Evolutionary conservation across 139 green algal genomes (phyloP).

Genomic region (Tetratostichococcus sp.): DNA sequence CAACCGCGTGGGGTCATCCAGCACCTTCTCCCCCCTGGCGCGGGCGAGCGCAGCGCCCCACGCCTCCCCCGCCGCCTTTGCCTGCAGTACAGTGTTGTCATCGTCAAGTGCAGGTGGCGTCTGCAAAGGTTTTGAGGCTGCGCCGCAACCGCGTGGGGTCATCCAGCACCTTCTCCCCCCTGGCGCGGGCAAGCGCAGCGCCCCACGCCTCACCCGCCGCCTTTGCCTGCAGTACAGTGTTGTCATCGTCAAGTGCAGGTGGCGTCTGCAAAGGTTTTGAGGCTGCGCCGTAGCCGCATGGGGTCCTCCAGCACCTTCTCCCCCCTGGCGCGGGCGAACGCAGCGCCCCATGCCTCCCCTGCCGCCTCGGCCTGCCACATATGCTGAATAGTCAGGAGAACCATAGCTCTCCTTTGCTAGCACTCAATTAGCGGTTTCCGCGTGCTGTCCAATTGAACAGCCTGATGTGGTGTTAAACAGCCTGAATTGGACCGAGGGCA

Average conservation of each 20-base stretch:
- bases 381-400: too few species aligned
- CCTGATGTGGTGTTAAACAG: too few species aligned
- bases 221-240: constrained; percentile 16
- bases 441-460: too few species aligned
- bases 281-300: constrained; percentile 55
- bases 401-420: too few species aligned
- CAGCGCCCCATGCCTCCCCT: constrained; percentile 60
- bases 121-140: constrained; percentile 8
- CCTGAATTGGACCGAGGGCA: too few species aligned
- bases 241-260: background rate
- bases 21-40: constrained; percentile 71
- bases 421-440: too few species aligned
- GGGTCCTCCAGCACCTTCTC: constrained; percentile 88
- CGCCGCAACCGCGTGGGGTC: constrained; percentile 75
- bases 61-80: constrained; percentile 35
- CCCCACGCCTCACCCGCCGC: constrained; percentile 56
- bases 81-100: constrained; percentile 11
- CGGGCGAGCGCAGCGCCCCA: constrained; percentile 64
- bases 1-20: constrained; percentile 87
- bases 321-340: constrained; percentile 59
- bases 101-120: background rate
- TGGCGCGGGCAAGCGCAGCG: constrained; percentile 57
- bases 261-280: constrained; percentile 9
- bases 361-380: constrained; percentile 28
- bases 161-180: constrained; percentile 81